Evolutionary conservation across 2,329 filamentous ascomycete genomes (phyloP), one percentile per base, ranked within the genome.

Genomic region (Pezicula radicicola): DNA sequence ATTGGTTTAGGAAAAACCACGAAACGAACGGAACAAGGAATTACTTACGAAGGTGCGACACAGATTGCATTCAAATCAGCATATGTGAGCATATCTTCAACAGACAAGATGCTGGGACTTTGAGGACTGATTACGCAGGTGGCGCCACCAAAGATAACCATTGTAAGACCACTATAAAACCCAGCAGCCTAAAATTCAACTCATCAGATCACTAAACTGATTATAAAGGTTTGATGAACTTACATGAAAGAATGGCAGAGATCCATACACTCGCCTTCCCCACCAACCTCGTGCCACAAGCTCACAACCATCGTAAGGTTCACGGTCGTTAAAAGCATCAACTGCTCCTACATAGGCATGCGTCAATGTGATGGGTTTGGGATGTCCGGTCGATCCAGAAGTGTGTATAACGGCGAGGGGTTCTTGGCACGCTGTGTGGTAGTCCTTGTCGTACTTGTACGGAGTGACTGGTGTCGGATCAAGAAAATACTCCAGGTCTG

Each of bases 381-480:
- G 72, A 0, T 71, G 46, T 2, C 72, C 72, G 0, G 72, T 75
- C 1, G 67, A 66, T 3, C 72, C 72, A 4, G 71, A 74, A 0
- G 72, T 73, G 42, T 74, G 72, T 1, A 73, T 51, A 25, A 70
- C 62, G 25, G 68, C 65, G 3, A 72, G 68, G 0, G 70, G 68
- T 1, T 74, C 71, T 25, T 66, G 52, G 0, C 54, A 58, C 7
- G 68, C 70, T 3, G 64, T 55, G 0, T 65, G 60, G 13, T 64
- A 72, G 2, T 56, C 62, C 39, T 66, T 70, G 5, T 51, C 60
- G 42, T 68, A 71, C 0, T 50, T 54, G 21, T 63, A 70, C 1
- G 51, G 33, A 12, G 48, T 13, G 0, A 43, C 35, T 2, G 46
- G 27, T 2, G 51, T 51, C 2, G 53, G 46, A 16, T 65, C 55